Evolutionary conservation across 176 grass and related monocot species (phyloP).

Genomic region (Ampelocalamus luodianensis): DNA sequence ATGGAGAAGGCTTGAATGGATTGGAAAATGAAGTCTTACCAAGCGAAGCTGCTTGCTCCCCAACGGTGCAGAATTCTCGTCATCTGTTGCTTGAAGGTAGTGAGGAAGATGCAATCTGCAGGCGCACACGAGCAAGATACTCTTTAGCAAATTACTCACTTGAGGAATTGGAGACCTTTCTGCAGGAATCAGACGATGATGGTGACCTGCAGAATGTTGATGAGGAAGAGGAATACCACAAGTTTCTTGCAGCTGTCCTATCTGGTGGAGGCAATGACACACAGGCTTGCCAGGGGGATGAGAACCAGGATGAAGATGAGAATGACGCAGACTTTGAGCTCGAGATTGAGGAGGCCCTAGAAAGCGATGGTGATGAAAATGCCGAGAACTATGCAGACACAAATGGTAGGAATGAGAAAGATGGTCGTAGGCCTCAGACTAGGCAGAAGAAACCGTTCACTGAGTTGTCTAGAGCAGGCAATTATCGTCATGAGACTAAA

Average conservation of each 20-base stretch:
- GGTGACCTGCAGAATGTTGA: conserved; percentile 75
- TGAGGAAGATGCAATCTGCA: conserved; percentile 83
- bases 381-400: conserved; percentile 47
- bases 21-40: conserved; percentile 35
- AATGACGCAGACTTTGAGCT: conserved; percentile 94
- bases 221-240: conserved; percentile 91
- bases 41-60: conserved; percentile 27
- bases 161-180: conserved; percentile 88
- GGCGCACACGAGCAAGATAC: conserved; percentile 68
- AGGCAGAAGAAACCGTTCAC: conserved; percentile 61
- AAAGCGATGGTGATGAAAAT: conserved; percentile 83
- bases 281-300: conserved; percentile 56
- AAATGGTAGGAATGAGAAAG: conserved; percentile 41
- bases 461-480: conserved; percentile 45
- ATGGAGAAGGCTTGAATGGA: conserved; percentile 43
- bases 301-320: conserved; percentile 91
- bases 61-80: conserved; percentile 17
- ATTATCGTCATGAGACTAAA: conserved; percentile 43
- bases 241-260: conserved; percentile 93
- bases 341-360: conserved; percentile 91
- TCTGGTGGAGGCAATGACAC: conserved; percentile 53
- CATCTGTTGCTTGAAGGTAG: conserved; percentile 33
- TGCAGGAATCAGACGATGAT: conserved; percentile 95
- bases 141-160: conserved; percentile 76
- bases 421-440: conserved; percentile 65